Conservation (phyloP, 75 land plant genomes). For the Selaginella tamariscina region DNA sequence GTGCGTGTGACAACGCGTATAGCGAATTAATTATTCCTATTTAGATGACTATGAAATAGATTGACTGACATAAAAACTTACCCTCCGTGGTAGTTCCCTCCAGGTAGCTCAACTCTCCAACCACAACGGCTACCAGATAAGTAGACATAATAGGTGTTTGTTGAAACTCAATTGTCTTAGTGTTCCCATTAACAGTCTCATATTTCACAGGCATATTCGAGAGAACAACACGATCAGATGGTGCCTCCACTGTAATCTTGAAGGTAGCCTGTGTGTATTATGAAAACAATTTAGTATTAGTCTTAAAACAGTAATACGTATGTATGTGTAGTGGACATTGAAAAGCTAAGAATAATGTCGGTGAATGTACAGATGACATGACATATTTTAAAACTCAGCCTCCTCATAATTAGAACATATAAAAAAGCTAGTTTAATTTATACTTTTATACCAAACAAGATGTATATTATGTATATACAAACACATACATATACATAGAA, state of each 20-base stretch:
- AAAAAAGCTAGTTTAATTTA: not conserved
- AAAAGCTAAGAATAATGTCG: no score
- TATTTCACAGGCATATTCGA: not conserved
- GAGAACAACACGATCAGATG: not conserved
- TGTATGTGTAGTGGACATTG: no score
- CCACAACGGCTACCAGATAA: slow-evolving; percentile 6
- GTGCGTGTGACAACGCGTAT: not conserved
- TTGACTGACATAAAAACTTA: not conserved
- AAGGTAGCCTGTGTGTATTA: not conserved
- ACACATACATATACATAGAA: not conserved
- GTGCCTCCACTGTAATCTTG: slow-evolving; percentile 3
- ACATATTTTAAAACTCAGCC: no score
- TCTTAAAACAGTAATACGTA: not conserved
- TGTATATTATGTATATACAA: no score
- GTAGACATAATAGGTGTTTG: slow-evolving; percentile 8
- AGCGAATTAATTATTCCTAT: not conserved
- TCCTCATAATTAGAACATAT: no score
- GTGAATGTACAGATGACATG: no score
- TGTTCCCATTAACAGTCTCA: not conserved
- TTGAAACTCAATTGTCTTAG: not conserved
- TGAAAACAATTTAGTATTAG: not conserved
- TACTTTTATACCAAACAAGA: no score
- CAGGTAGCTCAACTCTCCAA: slow-evolving; percentile 10
- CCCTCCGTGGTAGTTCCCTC: slow-evolving; percentile 3
- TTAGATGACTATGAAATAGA: not conserved